Conservation (phyloP, 1,284 basidiomycete genomes). For the Ceratobasidium sp. region DNA sequence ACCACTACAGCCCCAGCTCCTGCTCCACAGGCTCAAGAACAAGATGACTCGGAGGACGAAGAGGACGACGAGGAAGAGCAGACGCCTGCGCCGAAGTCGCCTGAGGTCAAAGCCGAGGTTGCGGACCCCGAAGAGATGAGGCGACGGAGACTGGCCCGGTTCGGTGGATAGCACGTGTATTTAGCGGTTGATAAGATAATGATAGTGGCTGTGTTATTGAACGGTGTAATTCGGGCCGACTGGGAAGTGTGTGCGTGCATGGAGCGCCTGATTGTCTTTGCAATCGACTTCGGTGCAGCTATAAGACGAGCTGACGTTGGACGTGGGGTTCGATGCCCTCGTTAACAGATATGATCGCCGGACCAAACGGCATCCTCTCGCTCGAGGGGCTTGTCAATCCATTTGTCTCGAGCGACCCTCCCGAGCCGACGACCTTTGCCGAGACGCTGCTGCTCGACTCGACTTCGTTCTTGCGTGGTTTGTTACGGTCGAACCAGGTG, state of each 20-base stretch:
- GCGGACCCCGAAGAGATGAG: slow-evolving; percentile 81
- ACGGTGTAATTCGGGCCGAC: slow-evolving; percentile 27
- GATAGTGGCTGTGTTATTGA: slow-evolving; percentile 9
- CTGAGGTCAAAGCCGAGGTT: slow-evolving; percentile 52
- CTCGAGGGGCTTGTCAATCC: slow-evolving; percentile 40
- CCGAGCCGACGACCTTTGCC: slow-evolving; percentile 38
- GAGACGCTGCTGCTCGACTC: slow-evolving; percentile 36
- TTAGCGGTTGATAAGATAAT: neutral
- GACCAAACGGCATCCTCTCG: slow-evolving; percentile 31
- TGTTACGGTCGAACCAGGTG: slow-evolving; percentile 13
- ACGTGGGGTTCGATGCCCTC: neutral
- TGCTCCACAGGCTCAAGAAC: slow-evolving; percentile 36
- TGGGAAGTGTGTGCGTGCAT: slow-evolving; percentile 1
- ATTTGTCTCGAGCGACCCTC: slow-evolving; percentile 29
- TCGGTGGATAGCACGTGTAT: slow-evolving; percentile 57
- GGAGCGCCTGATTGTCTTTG: neutral
- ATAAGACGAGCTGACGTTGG: neutral
- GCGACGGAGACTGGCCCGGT: slow-evolving; percentile 79
- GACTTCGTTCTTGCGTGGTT: slow-evolving; percentile 24
- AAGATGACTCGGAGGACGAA: slow-evolving; percentile 50
- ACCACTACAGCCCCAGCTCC: slow-evolving; percentile 52
- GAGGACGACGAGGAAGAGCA: slow-evolving; percentile 55
- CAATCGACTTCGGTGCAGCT: neutral
- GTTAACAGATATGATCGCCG: neutral
- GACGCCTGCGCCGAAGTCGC: slow-evolving; percentile 45